A percentile compares a stretch with the other conserved stretches of the same genome.
Conservation (phyloP, 1,139 yeast species). For the Kodamaea plutei region DNA sequence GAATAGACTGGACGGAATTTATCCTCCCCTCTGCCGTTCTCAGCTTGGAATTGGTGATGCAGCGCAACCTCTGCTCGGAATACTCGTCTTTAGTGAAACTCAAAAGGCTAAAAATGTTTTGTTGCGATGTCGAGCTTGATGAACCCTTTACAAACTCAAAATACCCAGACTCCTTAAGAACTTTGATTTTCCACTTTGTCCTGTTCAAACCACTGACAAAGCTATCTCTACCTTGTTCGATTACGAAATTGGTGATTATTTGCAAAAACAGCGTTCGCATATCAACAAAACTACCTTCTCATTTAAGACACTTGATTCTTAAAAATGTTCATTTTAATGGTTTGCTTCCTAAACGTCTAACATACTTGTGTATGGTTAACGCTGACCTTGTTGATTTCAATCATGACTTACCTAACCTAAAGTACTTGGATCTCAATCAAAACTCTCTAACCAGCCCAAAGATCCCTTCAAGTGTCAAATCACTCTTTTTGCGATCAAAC, state of each 20-base stretch:
- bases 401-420: slow-evolving; percentile 3
- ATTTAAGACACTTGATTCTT: slow-evolving; percentile 1
- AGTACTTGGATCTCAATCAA: slow-evolving; percentile 1
- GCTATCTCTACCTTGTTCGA: slow-evolving; percentile 1
- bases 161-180: background rate
- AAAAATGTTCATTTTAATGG: slow-evolving; percentile 2
- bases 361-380: slow-evolving; percentile 1
- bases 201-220: slow-evolving; percentile 1
- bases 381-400: slow-evolving; percentile 1
- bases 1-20: slow-evolving; percentile 3
- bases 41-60: slow-evolving; percentile 2
- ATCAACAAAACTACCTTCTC: background rate
- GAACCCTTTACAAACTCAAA: background rate
- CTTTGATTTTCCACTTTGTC: slow-evolving; percentile 2
- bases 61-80: background rate
- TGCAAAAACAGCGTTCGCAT: slow-evolving; percentile 1
- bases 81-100: background rate
- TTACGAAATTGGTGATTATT: slow-evolving; percentile 1
- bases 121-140: slow-evolving; percentile 1
- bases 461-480: background rate
- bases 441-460: background rate
- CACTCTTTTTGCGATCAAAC: slow-evolving; percentile 1
- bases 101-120: slow-evolving; percentile 2
- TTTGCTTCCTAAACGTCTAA: background rate
- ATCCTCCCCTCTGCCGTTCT: background rate